These are phyloP conservation scores for Capsicum rhomboideum DNA, from an alignment of 257 asterid species.

Conservation along the genomic window DNA sequence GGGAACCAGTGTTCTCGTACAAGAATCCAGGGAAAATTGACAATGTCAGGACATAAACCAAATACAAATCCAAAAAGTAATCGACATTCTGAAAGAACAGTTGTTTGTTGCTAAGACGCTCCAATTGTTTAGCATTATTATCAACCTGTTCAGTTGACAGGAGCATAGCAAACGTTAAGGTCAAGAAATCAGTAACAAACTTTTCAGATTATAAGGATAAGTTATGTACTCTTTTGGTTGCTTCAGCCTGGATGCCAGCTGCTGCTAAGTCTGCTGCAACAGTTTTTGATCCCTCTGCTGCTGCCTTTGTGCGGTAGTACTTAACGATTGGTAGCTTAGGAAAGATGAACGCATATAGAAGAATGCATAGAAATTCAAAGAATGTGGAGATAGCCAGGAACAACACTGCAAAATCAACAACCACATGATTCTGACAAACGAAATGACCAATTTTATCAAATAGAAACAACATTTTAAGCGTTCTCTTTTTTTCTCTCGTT, in stretches of 20 bases:
- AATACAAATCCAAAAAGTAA: conserved; percentile 57
- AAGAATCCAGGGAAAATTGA: background rate
- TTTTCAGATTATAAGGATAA: background rate
- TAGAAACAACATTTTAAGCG: background rate
- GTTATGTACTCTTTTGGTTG: conserved; percentile 4
- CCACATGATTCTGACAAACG: background rate
- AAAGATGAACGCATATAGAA: conserved; percentile 24
- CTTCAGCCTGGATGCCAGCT: conserved; percentile 37
- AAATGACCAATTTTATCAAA: background rate
- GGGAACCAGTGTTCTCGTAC: conserved; percentile 63
- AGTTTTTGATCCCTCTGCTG: conserved; percentile 73
- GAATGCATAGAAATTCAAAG: conserved; percentile 22
- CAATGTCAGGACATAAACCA: conserved; percentile 39
- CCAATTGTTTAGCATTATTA: conserved; percentile 12
- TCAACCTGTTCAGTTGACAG: conserved; percentile 6
- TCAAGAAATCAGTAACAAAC: background rate
- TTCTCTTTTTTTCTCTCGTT: background rate
- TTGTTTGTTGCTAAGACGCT: conserved; percentile 46
- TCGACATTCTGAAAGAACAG: conserved; percentile 42
- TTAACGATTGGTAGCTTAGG: conserved; percentile 33
- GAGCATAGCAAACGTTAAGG: background rate
- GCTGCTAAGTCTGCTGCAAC: conserved; percentile 84
- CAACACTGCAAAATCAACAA: conserved; percentile 18
- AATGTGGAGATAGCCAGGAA: conserved; percentile 30
- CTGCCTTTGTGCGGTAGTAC: conserved; percentile 35